Percentiles rank a stretch among this genome's conserved stretches.
These are phyloP conservation scores for Lumnitzera racemosa DNA, from an alignment of 345 rosid genomes.

Conservation along the genomic window DNA sequence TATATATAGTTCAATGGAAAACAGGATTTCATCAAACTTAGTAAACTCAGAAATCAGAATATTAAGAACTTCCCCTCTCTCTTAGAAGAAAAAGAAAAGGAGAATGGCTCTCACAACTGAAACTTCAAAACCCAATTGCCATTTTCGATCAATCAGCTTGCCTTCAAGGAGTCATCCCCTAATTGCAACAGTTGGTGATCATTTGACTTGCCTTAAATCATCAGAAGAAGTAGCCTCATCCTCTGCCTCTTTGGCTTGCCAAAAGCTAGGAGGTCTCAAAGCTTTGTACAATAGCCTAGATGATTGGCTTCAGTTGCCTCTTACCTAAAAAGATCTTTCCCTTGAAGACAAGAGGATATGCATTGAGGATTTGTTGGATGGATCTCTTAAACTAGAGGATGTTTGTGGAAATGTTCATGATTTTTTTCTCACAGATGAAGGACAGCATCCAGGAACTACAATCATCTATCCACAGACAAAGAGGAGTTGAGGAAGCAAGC, in stretches of 20 bases:
- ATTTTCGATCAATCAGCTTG: no score
- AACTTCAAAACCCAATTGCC: no score
- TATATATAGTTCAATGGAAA: no score
- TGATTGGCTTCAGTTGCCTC: slow-evolving; percentile 18
- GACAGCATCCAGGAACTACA: slow-evolving; percentile 1
- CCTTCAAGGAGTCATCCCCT: no score
- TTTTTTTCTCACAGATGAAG: slow-evolving; percentile 4
- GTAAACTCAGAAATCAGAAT: no score
- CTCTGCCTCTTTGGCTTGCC: slow-evolving; percentile 3
- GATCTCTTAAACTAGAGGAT: slow-evolving; percentile 15
- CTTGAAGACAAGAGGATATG: slow-evolving; percentile 1
- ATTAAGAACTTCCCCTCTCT: no score
- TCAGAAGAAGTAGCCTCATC: slow-evolving; percentile 4
- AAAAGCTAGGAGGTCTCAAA: slow-evolving; percentile 9
- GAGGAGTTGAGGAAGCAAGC: background rate
- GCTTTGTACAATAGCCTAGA: slow-evolving; percentile 11
- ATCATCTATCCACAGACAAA: background rate
- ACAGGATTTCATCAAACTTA: no score
- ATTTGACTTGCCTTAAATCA: background rate
- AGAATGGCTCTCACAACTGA: no score
- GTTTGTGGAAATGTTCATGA: slow-evolving; percentile 7
- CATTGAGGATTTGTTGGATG: slow-evolving; percentile 13
- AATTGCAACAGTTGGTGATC: no score
- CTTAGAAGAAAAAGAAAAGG: no score
- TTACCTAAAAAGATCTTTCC: slow-evolving; percentile 5